Base-by-base conservation (phyloP, 192 early-diverging fungal genomes). In the Powellomyces hirtus region DNA sequence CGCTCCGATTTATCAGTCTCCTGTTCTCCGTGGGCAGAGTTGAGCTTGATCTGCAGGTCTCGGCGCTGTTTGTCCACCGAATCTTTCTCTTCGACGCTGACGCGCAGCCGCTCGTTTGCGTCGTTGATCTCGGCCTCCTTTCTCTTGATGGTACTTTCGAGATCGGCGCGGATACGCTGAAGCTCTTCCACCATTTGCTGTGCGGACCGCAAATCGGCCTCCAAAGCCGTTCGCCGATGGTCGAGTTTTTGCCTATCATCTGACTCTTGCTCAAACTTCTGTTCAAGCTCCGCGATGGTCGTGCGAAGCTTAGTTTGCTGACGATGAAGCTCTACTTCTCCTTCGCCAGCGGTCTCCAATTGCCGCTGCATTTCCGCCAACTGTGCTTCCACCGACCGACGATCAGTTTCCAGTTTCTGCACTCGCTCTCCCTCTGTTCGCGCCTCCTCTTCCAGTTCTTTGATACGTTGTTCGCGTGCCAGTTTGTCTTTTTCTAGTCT, bases 401-500 rank as follows among this genome's bases (percentile, higher is more conserved):
- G 74, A 22, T 87, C 85, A 30, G 55, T 62, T 37, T 82, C 81
- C 16, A 85, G 59, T 31, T 80, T 73, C 24, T 59, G 45, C 7
- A 70, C 46, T 30, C 66, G 52, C 37, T 75, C 81, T 3, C 37
- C 11, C 50, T 81, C 81, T 22, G 38, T 58, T 40, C 60, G 63
- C 2, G 82, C n/a, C 38, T 87, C 78, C 14, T 68, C 77, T 52
- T 87, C 77, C 8, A 87, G 66, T 33, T 84, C 72, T 52, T 74
- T 73, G 59, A 87, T 68, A 29, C 75, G 75, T 33, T 77, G 69
- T 20, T 87, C 85, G 29, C 78, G 79, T 18, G 59, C 34, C 8
- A 22, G 34, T 24, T 84, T 81, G 42, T 87, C 85, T 53, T 85
- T 87, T 66, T 85, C 83, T 40, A 84, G 66, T 5, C 80, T 64